A percentile compares a stretch with the other conserved stretches of the same genome.
Evolutionary conservation across 306 rosid genomes (phyloP).

Genomic region (Pyrus communis): DNA sequence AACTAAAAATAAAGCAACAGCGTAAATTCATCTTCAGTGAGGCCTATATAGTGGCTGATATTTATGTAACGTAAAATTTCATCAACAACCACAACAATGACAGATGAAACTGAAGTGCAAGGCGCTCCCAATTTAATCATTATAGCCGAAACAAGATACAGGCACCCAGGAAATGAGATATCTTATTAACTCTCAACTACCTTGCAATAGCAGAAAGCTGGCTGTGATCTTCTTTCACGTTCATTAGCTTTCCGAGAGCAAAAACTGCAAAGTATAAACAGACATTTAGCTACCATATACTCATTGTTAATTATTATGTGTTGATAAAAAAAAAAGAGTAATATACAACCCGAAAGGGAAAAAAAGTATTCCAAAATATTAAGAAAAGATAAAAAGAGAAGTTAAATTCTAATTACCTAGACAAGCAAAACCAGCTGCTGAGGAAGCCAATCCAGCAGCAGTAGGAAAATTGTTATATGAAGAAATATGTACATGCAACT

Average conservation of each 20-base stretch:
- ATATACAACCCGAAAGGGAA: not conserved
- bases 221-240: slow-evolving; percentile 85
- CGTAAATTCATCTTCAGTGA: not conserved
- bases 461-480: slow-evolving; percentile 96
- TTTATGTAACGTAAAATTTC: not conserved
- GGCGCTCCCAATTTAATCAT: not conserved
- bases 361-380: not conserved
- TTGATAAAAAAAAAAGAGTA: not conserved
- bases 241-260: slow-evolving; percentile 88
- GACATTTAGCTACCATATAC: not conserved
- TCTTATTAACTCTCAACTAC: slow-evolving; percentile 21
- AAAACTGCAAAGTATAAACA: slow-evolving; percentile 52
- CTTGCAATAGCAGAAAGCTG: slow-evolving; percentile 92
- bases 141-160: not conserved
- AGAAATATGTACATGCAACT: slow-evolving; percentile 73
- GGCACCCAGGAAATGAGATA: slow-evolving; percentile 7
- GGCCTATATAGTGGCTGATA: not conserved
- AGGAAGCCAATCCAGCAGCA: slow-evolving; percentile 97
- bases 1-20: not conserved
- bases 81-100: not conserved
- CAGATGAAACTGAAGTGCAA: not conserved
- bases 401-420: slow-evolving; percentile 42
- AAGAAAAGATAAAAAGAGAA: not conserved
- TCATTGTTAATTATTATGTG: not conserved
- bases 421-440: slow-evolving; percentile 97